Conservation (phyloP, 169 alveolate species). For the Plasmodium blacklocki region DNA sequence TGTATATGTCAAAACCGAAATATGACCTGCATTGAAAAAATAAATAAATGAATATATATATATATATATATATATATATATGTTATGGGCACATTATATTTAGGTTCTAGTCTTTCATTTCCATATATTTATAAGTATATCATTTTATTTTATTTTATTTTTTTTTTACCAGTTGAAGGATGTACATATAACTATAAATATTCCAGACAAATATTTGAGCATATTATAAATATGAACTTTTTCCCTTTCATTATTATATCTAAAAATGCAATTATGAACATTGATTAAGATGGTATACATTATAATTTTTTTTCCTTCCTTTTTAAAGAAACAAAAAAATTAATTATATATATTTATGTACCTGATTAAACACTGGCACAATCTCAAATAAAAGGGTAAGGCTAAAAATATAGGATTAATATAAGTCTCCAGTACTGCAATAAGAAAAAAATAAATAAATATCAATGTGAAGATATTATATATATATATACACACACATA, state of each 20-base stretch:
- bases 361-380: constrained; percentile 89
- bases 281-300: constrained; percentile 58
- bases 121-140: too few species aligned
- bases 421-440: constrained; percentile 78
- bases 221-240: constrained; percentile 41
- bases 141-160: background rate
- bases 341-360: background rate
- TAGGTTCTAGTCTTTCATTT: background rate
- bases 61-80: constrained; percentile 23
- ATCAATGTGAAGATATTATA: too few species aligned
- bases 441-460: background rate
- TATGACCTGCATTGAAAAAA: constrained; percentile 32
- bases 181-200: constrained; percentile 74
- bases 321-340: background rate
- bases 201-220: constrained; percentile 67
- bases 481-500: background rate
- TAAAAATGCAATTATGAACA: constrained; percentile 37
- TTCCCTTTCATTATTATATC: constrained; percentile 74
- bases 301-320: constrained; percentile 59
- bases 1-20: constrained; percentile 70
- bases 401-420: constrained; percentile 86
- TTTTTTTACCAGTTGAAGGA: constrained; percentile 71
- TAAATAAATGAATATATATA: constrained; percentile 1
- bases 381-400: constrained; percentile 87
- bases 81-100: background rate